phyloP scores from a whole-genome alignment of 345 rosid species.

The Microthlaspi erraticum region DNA sequence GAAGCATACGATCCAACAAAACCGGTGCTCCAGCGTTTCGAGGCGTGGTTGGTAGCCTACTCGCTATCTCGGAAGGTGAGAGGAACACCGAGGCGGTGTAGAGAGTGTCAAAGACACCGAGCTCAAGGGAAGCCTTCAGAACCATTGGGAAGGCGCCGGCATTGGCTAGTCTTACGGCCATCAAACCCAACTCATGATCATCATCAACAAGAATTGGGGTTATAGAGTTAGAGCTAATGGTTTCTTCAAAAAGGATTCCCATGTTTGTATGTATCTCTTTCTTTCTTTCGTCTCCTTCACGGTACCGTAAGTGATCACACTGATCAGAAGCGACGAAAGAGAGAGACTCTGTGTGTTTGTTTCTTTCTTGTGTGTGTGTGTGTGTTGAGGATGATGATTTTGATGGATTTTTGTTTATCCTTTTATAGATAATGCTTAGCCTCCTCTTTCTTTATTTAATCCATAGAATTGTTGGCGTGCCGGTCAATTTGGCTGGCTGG shows the following conservation, averaged over 20 bases:
- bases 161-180: slow-evolving; percentile 47
- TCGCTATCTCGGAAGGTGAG: slow-evolving; percentile 52
- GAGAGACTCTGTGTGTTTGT: neutral
- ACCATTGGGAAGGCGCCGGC: slow-evolving; percentile 51
- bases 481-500: slow-evolving; percentile 3
- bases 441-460: neutral
- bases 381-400: slow-evolving; percentile 11
- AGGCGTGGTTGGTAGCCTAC: slow-evolving; percentile 44
- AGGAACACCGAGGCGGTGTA: slow-evolving; percentile 34
- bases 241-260: slow-evolving; percentile 31
- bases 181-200: slow-evolving; percentile 49
- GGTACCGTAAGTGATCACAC: neutral
- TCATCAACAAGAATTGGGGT: neutral
- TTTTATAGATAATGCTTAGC: slow-evolving; percentile 1
- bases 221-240: slow-evolving; percentile 22
- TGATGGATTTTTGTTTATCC: neutral
- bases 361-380: neutral
- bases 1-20: slow-evolving; percentile 56
- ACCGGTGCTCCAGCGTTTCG: slow-evolving; percentile 51
- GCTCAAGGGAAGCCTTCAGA: slow-evolving; percentile 54
- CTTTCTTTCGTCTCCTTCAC: neutral
- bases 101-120: slow-evolving; percentile 53
- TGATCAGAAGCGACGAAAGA: slow-evolving; percentile 1
- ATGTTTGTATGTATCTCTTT: slow-evolving; percentile 2
- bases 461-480: neutral